Evolutionary conservation across 164 flowering plant genomes (phyloP).

Genomic region (Litsea cubeba): DNA sequence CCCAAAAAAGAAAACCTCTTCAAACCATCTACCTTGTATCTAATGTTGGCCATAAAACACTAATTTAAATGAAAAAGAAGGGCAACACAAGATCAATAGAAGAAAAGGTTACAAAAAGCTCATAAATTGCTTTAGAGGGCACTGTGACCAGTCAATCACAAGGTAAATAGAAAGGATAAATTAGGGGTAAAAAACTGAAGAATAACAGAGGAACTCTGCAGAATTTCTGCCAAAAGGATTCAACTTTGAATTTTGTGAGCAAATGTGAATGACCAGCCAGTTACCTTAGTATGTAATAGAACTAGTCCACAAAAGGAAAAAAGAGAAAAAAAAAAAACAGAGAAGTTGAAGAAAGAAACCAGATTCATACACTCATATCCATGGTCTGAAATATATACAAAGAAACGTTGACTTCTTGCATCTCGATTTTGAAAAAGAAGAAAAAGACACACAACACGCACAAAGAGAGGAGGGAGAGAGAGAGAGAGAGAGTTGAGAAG

Average conservation of each 20-base stretch:
- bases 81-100: neutral
- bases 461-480: too few relatives aligned
- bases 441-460: too few relatives aligned
- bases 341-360: neutral
- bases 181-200: neutral
- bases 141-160: neutral
- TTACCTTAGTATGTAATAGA: neutral
- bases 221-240: neutral
- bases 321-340: neutral
- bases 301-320: neutral
- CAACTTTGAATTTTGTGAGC: neutral
- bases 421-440: neutral
- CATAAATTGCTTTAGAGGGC: neutral
- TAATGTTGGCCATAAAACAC: too few relatives aligned
- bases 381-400: neutral
- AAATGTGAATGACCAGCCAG: neutral
- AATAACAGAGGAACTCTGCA: neutral
- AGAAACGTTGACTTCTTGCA: neutral
- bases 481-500: too few relatives aligned
- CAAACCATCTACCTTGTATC: neutral
- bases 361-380: neutral
- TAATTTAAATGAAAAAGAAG: neutral
- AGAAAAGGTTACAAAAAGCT: neutral
- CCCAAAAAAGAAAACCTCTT: neutral
- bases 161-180: neutral